phyloP scores from a whole-genome alignment of 2,329 filamentous ascomycete genomes.

The Talaromyces sp. region DNA sequence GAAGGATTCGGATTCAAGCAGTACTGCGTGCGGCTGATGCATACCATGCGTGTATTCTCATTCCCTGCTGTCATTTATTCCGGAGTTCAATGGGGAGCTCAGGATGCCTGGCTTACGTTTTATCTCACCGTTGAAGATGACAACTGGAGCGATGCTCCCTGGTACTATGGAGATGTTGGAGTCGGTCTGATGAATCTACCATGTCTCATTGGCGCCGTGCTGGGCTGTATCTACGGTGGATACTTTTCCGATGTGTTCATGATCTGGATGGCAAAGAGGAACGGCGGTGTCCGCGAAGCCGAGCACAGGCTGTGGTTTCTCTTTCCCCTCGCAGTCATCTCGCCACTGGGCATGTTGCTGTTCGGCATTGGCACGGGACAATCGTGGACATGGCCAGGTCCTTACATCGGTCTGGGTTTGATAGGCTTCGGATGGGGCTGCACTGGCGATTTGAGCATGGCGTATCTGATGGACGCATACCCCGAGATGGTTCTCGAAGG shows the following conservation, averaged over 20 bases:
- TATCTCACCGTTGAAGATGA: conserved; percentile 58
- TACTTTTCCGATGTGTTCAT: conserved; percentile 56
- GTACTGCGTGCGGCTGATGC: conserved; percentile 51
- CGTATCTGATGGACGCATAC: conserved; percentile 55
- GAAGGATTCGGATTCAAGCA: conserved; percentile 53
- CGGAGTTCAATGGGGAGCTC: conserved; percentile 57
- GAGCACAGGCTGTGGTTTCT: conserved; percentile 54
- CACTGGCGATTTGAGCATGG: conserved; percentile 54
- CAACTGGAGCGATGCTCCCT: conserved; percentile 52
- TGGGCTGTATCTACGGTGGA: conserved; percentile 56
- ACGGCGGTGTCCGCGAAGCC: conserved; percentile 54
- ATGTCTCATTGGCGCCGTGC: conserved; percentile 44
- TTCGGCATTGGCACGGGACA: conserved; percentile 52
- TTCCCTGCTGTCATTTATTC: conserved; percentile 58
- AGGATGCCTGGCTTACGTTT: conserved; percentile 59
- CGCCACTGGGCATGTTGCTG: conserved; percentile 51
- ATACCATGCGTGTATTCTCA: conserved; percentile 55
- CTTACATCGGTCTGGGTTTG: conserved; percentile 55
- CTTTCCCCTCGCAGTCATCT: conserved; percentile 49
- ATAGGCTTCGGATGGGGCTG: conserved; percentile 60
- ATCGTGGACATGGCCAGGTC: conserved; percentile 52
- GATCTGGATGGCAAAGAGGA: conserved; percentile 52
- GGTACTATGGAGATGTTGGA: conserved; percentile 53
- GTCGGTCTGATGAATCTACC: conserved; percentile 59
- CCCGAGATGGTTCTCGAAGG: conserved; percentile 57